Conservation (phyloP, 352 stramenopile species). For the Phytophthora litchii region DNA sequence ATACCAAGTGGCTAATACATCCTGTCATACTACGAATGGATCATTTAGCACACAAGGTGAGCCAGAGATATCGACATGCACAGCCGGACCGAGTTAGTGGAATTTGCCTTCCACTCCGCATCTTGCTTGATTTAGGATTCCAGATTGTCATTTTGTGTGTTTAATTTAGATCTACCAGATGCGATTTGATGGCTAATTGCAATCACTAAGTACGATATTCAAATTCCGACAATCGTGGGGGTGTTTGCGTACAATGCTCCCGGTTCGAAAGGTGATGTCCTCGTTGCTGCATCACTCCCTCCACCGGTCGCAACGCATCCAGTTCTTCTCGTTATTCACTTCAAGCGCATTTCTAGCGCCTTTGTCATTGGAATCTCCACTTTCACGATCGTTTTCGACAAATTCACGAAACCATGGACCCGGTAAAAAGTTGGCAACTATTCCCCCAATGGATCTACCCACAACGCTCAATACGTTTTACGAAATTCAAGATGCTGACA, state of each 20-base stretch:
- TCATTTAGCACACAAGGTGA: too few species aligned
- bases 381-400: constrained; percentile 1
- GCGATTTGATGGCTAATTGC: too few species aligned
- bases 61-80: too few species aligned
- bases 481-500: background rate
- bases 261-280: background rate
- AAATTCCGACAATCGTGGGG: background rate
- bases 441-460: background rate
- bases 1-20: too few species aligned
- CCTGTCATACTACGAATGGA: too few species aligned
- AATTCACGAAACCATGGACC: background rate
- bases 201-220: background rate
- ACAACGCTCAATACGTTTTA: background rate
- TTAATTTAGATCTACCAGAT: too few species aligned
- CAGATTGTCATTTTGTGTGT: too few species aligned
- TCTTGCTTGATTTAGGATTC: too few species aligned
- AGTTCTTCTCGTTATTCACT: background rate
- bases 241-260: background rate
- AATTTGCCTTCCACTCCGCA: too few species aligned
- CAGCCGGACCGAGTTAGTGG: too few species aligned
- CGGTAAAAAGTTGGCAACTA: background rate
- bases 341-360: background rate
- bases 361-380: background rate
- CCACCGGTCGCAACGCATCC: background rate
- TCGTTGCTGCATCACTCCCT: background rate